Base-by-base conservation (phyloP, 2,329 filamentous ascomycete species). In the Aspergillus vadensis region DNA sequence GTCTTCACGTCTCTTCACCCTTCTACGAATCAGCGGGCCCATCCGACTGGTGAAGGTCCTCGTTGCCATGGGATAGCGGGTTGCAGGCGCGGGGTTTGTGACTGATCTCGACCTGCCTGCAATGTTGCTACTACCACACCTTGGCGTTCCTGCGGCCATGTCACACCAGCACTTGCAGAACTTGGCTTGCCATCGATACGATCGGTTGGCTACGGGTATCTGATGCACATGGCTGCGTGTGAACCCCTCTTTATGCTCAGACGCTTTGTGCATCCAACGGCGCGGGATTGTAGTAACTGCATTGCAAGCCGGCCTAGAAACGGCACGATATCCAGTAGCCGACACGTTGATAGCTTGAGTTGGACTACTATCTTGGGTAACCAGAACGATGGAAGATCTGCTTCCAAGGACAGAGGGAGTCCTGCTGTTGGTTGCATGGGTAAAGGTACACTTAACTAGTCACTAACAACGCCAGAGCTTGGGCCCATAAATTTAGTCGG, bases 101-200 rank as follows among this genome's bases (percentile, higher is more conserved):
- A 39, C 36, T n/a, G 41, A 49, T 49, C 44, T 49, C 23, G 44
- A 14, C 44, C 30, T 27, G 44, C 23, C 23, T 21, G 19, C 43
- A 21, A 14, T 49, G 44, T 27, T 49, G 44, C 15, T 25, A 14
- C 44, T 44, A 23, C 41, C 14, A 5, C 17, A 32, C 27, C 32
- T 48, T 36, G 39, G 54, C 55, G 32, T 44, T 50, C 55, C 32
- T 41, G 15, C 32, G 38, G 49, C 23, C 55, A n/a, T 50, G 44
- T 50, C 44, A 44, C 41, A 50, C 44, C 30, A 57, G 49, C 44
- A 49, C 55, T 41, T 57, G 55, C 55, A 44, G 41, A 36, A 44
- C 41, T 3, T 12, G 19, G 41, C 41, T 44, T 21, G 41, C 41
- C 19, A 44, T 36, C 32, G 32, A 6, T 23, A 23, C 19, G 19